Conservation (phyloP, 345 rosid genomes). For the Salix udensis region DNA sequence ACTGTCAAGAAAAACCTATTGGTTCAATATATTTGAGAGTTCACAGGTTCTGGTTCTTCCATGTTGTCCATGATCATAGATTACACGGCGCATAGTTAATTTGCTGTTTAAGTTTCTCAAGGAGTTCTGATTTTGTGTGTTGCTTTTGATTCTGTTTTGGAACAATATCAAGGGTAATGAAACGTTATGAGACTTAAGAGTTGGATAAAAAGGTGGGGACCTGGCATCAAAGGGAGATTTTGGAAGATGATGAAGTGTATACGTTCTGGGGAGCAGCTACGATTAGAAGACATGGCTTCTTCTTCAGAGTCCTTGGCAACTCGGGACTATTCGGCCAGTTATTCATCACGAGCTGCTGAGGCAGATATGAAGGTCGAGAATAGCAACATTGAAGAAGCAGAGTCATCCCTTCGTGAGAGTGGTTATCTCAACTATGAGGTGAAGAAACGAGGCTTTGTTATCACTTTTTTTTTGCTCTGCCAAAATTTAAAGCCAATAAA, state of each 20-base stretch:
- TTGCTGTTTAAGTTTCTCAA: constrained; percentile 10
- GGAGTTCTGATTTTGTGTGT: constrained; percentile 15
- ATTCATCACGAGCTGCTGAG: constrained; percentile 62
- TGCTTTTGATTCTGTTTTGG: constrained; percentile 17
- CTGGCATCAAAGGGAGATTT: constrained; percentile 32
- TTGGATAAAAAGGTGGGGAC: constrained; percentile 39
- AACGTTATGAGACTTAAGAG: constrained; percentile 42
- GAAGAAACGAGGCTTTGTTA: not conserved
- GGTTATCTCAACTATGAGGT: constrained; percentile 79
- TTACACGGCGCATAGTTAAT: not conserved
- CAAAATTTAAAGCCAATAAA: not conserved
- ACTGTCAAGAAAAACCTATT: not conserved
- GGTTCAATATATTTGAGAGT: not conserved
- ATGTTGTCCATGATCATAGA: constrained; percentile 2
- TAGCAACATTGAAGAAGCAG: constrained; percentile 78
- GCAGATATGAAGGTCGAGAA: constrained; percentile 52
- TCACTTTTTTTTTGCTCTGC: not conserved
- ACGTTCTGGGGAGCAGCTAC: constrained; percentile 48
- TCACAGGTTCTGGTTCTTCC: not conserved
- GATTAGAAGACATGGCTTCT: constrained; percentile 43
- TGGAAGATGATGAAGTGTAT: constrained; percentile 73
- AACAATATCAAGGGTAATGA: constrained; percentile 32
- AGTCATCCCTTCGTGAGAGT: constrained; percentile 76
- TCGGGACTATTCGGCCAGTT: constrained; percentile 66
- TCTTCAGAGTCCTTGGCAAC: constrained; percentile 80